Evolutionary conservation across 306 rosid species (phyloP).

Genomic region (Coriaria nepalensis): DNA sequence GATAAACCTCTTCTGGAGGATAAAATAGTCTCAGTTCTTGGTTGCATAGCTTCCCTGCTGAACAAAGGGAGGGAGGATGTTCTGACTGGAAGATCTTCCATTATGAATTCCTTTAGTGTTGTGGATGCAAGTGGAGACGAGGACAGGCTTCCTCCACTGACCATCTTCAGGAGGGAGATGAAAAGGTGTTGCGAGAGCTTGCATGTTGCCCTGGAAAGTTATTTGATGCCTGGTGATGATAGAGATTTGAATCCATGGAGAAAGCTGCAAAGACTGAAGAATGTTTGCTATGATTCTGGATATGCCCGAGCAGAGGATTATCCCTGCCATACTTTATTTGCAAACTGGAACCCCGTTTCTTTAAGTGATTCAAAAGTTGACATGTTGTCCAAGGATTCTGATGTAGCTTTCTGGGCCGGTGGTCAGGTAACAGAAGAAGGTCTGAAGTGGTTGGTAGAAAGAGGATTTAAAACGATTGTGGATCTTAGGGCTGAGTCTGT

Average conservation of each 20-base stretch:
- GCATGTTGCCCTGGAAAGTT: constrained; percentile 77
- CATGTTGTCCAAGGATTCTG: constrained; percentile 30
- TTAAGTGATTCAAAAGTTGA: constrained; percentile 38
- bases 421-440: constrained; percentile 97
- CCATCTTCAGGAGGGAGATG: constrained; percentile 71
- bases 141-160: constrained; percentile 69
- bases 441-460: constrained; percentile 59
- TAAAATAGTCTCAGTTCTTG: constrained; percentile 82
- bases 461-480: constrained; percentile 64
- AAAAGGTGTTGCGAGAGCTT: constrained; percentile 94
- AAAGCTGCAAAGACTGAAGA: constrained; percentile 82
- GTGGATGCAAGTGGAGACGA: constrained; percentile 30
- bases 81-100: constrained; percentile 63
- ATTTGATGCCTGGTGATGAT: constrained; percentile 43
- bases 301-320: constrained; percentile 49
- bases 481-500: constrained; percentile 75
- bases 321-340: constrained; percentile 61
- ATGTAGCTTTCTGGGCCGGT: constrained; percentile 79
- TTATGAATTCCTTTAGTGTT: constrained; percentile 23
- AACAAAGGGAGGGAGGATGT: constrained; percentile 65
- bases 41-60: constrained; percentile 67
- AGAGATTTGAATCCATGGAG: constrained; percentile 70
- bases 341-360: constrained; percentile 73
- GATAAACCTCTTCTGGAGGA: constrained; percentile 69
- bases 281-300: constrained; percentile 86